Evolutionary conservation across 1,284 basidiomycete genomes (phyloP).

Genomic region (Cerrena zonata): DNA sequence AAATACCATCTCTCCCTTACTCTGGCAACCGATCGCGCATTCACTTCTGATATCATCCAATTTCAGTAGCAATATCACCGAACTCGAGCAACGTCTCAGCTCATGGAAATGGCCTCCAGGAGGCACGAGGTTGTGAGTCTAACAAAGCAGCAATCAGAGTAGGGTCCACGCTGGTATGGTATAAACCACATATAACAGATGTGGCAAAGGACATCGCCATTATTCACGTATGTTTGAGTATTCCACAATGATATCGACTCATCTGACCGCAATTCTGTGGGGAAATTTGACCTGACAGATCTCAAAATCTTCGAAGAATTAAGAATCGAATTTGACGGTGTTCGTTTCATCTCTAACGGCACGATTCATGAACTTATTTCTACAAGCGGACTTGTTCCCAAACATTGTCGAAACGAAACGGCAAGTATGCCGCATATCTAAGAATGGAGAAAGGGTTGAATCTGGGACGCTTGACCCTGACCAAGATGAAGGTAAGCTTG

Average conservation of each 20-base stretch:
- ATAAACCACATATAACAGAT: slow-evolving; percentile 21
- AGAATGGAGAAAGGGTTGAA: slow-evolving; percentile 57
- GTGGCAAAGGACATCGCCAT: slow-evolving; percentile 45
- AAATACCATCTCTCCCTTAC: too few species aligned
- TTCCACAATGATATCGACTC: too few species aligned
- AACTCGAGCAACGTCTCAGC: slow-evolving; percentile 37
- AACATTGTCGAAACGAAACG: slow-evolving; percentile 51
- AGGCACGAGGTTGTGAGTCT: too few species aligned
- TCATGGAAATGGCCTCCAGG: slow-evolving; percentile 74
- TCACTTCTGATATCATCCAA: slow-evolving; percentile 46
- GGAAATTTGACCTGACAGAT: slow-evolving; percentile 63
- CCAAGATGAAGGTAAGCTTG: slow-evolving; percentile 14
- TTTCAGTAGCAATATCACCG: slow-evolving; percentile 40
- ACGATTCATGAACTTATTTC: slow-evolving; percentile 72
- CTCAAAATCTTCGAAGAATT: slow-evolving; percentile 47
- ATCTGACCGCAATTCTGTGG: too few species aligned
- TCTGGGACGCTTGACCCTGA: slow-evolving; percentile 51
- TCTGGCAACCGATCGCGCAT: slow-evolving; percentile 50
- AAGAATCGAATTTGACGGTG: slow-evolving; percentile 67
- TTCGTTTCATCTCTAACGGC: slow-evolving; percentile 75
- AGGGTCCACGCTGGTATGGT: slow-evolving; percentile 48
- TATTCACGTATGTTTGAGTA: slow-evolving; percentile 45
- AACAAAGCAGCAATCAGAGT: slow-evolving; percentile 61
- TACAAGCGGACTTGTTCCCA: slow-evolving; percentile 54
- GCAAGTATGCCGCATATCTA: slow-evolving; percentile 58